Percentiles rank a stretch among this genome's conserved stretches.
Evolutionary conservation across 805 yeast genomes (phyloP).

Genomic region (Teunomyces funiuensis): DNA sequence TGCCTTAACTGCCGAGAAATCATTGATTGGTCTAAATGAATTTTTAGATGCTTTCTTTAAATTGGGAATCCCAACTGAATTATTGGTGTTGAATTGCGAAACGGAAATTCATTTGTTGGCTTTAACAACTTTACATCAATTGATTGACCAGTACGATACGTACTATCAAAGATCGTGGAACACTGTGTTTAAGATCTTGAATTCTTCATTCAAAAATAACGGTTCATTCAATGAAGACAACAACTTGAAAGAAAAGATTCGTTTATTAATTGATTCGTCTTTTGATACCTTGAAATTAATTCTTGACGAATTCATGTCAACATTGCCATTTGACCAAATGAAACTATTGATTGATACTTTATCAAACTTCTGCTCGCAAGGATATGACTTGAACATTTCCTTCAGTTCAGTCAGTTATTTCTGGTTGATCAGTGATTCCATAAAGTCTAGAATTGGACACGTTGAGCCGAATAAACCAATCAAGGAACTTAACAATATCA

Average conservation of each 20-base stretch:
- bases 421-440: constrained; percentile 85
- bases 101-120: constrained; percentile 64
- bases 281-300: constrained; percentile 82
- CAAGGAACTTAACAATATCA: constrained; percentile 2
- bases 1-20: constrained; percentile 43
- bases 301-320: constrained; percentile 78
- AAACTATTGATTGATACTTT: constrained; percentile 69
- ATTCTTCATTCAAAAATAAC: constrained; percentile 51
- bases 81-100: constrained; percentile 54
- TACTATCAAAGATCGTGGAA: constrained; percentile 69
- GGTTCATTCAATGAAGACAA: constrained; percentile 22
- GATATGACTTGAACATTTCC: constrained; percentile 76
- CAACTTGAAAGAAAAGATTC: constrained; percentile 47
- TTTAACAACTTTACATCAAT: constrained; percentile 62
- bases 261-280: constrained; percentile 59
- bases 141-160: constrained; percentile 78
- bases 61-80: constrained; percentile 40
- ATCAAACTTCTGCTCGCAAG: constrained; percentile 68
- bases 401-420: constrained; percentile 89
- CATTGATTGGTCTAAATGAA: constrained; percentile 48
- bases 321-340: constrained; percentile 66
- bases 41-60: constrained; percentile 44
- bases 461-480: background rate
- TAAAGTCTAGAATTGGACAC: constrained; percentile 22
- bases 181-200: constrained; percentile 59